Evolutionary conservation across 2,329 filamentous ascomycete species (phyloP).

Genomic region (Aphanocladium album): DNA sequence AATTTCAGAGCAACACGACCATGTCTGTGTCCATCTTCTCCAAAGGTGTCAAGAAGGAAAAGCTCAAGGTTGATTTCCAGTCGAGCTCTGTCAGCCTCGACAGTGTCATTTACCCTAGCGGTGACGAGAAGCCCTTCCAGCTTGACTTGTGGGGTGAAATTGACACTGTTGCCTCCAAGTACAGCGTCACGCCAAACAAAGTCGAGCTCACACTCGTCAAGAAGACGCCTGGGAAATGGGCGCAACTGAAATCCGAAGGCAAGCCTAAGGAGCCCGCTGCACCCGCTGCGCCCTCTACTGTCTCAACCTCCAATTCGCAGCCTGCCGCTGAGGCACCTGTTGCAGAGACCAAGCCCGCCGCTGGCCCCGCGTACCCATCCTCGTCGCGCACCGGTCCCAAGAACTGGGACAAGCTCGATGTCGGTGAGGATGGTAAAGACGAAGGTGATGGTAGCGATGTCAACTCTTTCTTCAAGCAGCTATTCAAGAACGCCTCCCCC

Average conservation of each 20-base stretch:
- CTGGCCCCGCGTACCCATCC: constrained; percentile 67
- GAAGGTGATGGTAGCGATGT: constrained; percentile 59
- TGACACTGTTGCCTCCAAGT: constrained; percentile 54
- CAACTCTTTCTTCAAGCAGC: constrained; percentile 82
- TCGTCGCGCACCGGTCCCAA: constrained; percentile 80
- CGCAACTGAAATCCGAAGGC: constrained; percentile 23
- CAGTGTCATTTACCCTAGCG: constrained; percentile 31
- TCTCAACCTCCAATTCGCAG: constrained; percentile 2
- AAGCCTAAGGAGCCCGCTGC: constrained; percentile 10
- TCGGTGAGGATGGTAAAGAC: constrained; percentile 40
- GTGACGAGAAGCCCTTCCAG: constrained; percentile 58
- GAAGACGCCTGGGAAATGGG: constrained; percentile 63
- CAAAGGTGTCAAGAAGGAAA: constrained; percentile 37
- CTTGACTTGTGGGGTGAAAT: constrained; percentile 63
- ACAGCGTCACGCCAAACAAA: constrained; percentile 68
- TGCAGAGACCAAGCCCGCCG: neutral
- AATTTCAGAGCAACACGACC: constrained; percentile 30
- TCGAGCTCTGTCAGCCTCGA: constrained; percentile 24
- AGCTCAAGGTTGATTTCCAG: constrained; percentile 33
- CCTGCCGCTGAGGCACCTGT: neutral
- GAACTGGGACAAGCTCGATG: constrained; percentile 79
- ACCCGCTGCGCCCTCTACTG: neutral
- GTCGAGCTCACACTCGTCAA: constrained; percentile 74
- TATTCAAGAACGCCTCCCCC: constrained; percentile 70
- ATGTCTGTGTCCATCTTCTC: constrained; percentile 39